Evolutionary conservation across 805 yeast species (phyloP).

Genomic region (Candida golubevii): DNA sequence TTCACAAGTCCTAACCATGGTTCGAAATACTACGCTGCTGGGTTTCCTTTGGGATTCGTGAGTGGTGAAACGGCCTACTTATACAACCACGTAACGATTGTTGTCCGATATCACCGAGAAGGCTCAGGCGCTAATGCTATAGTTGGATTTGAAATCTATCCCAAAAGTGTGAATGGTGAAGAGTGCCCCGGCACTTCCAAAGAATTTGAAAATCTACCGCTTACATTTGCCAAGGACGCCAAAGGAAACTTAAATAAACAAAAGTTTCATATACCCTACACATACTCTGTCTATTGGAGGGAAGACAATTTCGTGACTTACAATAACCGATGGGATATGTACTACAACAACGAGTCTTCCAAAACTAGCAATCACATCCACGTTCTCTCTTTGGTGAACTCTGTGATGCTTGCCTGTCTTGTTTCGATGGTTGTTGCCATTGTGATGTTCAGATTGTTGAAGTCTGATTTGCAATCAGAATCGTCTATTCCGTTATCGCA

Average conservation of each 20-base stretch:
- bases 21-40: constrained; percentile 74
- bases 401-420: constrained; percentile 59
- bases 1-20: constrained; percentile 54
- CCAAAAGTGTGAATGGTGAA: constrained; percentile 65
- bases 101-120: constrained; percentile 60
- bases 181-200: constrained; percentile 74
- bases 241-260: constrained; percentile 23
- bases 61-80: constrained; percentile 53
- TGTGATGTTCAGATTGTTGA: constrained; percentile 54
- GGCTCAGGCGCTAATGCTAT: constrained; percentile 47
- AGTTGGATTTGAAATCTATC: constrained; percentile 89
- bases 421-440: constrained; percentile 62
- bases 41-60: constrained; percentile 78
- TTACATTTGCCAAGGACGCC: constrained; percentile 33
- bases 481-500: constrained; percentile 14
- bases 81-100: constrained; percentile 79
- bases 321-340: constrained; percentile 70
- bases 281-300: constrained; percentile 86
- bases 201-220: constrained; percentile 51
- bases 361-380: constrained; percentile 51
- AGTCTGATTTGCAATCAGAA: constrained; percentile 44
- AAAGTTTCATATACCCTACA: constrained; percentile 57
- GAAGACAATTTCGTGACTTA: constrained; percentile 67
- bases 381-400: constrained; percentile 73
- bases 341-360: constrained; percentile 51